Evolutionary conservation across 768 basidiomycete species (phyloP).

Genomic region (Hysterangium stoloniferum): DNA sequence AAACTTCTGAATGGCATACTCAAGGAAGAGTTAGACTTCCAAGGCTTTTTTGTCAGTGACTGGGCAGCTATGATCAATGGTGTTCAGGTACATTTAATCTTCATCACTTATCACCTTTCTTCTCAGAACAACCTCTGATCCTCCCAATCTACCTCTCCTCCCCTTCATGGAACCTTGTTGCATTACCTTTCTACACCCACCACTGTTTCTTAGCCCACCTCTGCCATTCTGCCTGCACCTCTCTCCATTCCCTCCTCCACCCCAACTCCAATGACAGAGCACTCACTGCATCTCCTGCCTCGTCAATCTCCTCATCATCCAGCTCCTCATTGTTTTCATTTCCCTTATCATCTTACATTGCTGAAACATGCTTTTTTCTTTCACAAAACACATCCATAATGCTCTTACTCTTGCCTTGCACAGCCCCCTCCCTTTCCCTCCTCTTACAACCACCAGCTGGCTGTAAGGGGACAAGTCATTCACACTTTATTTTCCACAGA

Average conservation of each 20-base stretch:
- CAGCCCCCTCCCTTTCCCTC: conserved; percentile 64
- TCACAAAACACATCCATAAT: conserved; percentile 82
- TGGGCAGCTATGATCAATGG: conserved; percentile 18
- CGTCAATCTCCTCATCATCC: neutral
- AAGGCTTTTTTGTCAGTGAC: conserved; percentile 35
- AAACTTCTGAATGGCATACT: conserved; percentile 65
- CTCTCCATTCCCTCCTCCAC: conserved; percentile 2
- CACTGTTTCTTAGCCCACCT: conserved; percentile 81
- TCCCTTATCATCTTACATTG: conserved; percentile 45
- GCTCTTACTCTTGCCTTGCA: conserved; percentile 71
- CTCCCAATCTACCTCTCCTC: conserved; percentile 79
- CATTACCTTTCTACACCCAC: conserved; percentile 72
- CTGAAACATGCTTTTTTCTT: conserved; percentile 80
- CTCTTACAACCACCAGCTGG: conserved; percentile 60
- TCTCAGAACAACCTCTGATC: conserved; percentile 73
- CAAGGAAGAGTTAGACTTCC: conserved; percentile 70
- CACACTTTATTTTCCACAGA: no score
- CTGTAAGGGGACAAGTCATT: no score
- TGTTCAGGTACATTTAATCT: conserved; percentile 2
- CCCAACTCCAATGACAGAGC: neutral
- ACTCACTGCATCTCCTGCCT: conserved; percentile 9
- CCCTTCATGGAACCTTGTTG: conserved; percentile 64
- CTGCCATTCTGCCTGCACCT: conserved; percentile 46
- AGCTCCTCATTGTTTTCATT: conserved; percentile 41
- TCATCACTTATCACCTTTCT: no score